Base-by-base conservation (phyloP, 2,329 filamentous ascomycete species). In the Colletotrichum brevisporum region DNA sequence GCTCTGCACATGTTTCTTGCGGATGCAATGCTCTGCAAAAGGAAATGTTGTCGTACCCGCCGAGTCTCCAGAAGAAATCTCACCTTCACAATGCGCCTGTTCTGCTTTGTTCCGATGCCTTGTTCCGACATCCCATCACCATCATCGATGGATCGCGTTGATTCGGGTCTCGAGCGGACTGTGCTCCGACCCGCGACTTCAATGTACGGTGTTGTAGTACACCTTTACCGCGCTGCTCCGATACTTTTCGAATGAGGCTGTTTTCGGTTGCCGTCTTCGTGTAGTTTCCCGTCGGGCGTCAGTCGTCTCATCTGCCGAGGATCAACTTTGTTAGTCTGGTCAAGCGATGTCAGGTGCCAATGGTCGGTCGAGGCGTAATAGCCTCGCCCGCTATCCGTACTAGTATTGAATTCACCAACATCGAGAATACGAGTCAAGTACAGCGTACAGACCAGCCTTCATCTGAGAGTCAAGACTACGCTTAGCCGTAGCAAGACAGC, bases 41-140 rank as follows among this genome's bases (percentile, higher is more conserved):
- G 31, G 31, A 39, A 27, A 24, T 24, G 26, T 12, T 21, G 13
- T 51, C 54, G 31, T 36, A 48, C 18, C 39, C 36, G 47, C 54
- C 39, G 26, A 9, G 21, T 54, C 56, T 53, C 63, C 18, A 18
- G 24, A 55, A 15, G 27, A 50, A 55, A 50, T 51, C 31, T 67
- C n/a, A 51, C 36, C 24, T 51, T 26, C 31, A 55, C 43, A 63
- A 56, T 64, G 52, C 53, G 12, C 24, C 31, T 36, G 31, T 36
- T 10, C 31, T 36, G 9, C 31, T 36, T 36, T 36, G 31, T 36
- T 36, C 31, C 31, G 12, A 21, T 31, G n/a, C 18, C 13, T 48
- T 16, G 15, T 52, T 53, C 24, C 41, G 62, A 64, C 53, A 31
- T 52, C 53, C 43, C 26, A 31, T 15, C 18, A 26, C 43, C 26